phyloP scores from a whole-genome alignment of 1,139 yeast genomes.

The Geotrichum reessii region DNA sequence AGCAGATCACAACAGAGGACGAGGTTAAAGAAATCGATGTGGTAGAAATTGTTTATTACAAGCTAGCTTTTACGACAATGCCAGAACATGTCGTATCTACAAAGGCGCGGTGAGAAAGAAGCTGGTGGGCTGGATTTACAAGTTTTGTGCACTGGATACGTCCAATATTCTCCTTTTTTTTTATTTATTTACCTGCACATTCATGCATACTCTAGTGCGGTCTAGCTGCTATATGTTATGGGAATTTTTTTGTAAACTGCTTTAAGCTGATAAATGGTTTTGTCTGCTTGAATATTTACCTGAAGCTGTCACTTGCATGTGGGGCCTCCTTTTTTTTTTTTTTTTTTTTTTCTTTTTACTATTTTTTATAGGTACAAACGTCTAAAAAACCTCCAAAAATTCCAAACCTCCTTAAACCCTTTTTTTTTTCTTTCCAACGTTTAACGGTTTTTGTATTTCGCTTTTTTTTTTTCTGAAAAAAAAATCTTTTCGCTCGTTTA shows the following conservation, averaged over 20 bases:
- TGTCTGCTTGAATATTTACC: neutral
- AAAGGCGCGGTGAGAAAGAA: neutral
- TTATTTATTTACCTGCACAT: neutral
- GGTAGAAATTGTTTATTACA: constrained; percentile 32
- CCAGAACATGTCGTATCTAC: constrained; percentile 33
- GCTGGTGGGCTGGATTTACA: neutral
- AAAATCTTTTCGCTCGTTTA: neutral
- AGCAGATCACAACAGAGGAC: constrained; percentile 12
- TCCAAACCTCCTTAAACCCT: neutral
- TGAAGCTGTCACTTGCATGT: neutral
- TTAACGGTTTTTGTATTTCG: neutral
- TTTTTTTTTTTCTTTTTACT: neutral
- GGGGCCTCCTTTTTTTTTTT: neutral
- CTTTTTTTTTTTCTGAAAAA: too few species aligned
- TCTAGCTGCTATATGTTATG: neutral
- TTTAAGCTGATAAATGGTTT: neutral
- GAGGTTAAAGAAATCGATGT: constrained; percentile 25
- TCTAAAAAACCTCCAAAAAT: neutral
- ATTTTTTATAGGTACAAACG: neutral
- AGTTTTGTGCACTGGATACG: neutral
- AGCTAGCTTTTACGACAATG: constrained; percentile 33
- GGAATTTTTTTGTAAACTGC: neutral
- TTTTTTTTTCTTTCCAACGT: neutral
- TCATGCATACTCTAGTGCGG: neutral
- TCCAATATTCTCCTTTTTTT: neutral